Percentiles rank a stretch among this genome's conserved stretches.
Conservation (phyloP, 352 stramenopile genomes). For the Phytophthora chlamydospora region DNA sequence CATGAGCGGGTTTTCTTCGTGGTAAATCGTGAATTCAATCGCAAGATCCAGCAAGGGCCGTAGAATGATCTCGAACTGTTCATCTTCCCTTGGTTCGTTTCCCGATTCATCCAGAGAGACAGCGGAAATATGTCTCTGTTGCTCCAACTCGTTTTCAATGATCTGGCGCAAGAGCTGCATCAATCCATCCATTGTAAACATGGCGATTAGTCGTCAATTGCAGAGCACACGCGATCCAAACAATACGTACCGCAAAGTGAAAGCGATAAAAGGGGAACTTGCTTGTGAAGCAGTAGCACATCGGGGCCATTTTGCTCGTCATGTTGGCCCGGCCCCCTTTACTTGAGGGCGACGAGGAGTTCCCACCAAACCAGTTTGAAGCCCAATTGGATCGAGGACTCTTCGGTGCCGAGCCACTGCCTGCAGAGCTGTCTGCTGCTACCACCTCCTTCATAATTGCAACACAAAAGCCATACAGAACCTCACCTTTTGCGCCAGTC, state of each 20-base stretch:
- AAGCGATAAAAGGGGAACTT: conserved; percentile 90
- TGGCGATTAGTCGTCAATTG: neutral
- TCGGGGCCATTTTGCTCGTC: conserved; percentile 52
- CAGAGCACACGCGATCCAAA: neutral
- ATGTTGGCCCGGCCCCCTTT: conserved; percentile 17
- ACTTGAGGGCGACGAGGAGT: conserved; percentile 16
- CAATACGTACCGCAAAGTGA: conserved; percentile 66
- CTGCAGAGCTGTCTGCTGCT: conserved; percentile 5
- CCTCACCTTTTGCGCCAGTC: conserved; percentile 83
- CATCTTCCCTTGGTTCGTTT: conserved; percentile 20
- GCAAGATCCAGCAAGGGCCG: conserved; percentile 54
- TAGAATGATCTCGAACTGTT: conserved; percentile 68
- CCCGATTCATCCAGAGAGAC: neutral
- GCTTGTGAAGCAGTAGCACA: conserved; percentile 87
- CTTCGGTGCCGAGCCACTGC: conserved; percentile 9
- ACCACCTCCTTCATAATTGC: conserved; percentile 63
- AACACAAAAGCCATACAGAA: conserved; percentile 83
- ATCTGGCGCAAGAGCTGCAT: conserved; percentile 68
- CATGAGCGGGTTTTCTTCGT: conserved; percentile 50
- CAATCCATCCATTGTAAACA: conserved; percentile 3
- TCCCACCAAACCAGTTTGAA: conserved; percentile 20
- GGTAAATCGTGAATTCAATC: conserved; percentile 61
- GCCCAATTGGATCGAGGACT: conserved; percentile 26
- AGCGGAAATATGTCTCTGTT: conserved; percentile 14
- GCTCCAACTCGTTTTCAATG: conserved; percentile 69